phyloP scores from a whole-genome alignment of 768 basidiomycete genomes.

The Pholiota conissans region DNA sequence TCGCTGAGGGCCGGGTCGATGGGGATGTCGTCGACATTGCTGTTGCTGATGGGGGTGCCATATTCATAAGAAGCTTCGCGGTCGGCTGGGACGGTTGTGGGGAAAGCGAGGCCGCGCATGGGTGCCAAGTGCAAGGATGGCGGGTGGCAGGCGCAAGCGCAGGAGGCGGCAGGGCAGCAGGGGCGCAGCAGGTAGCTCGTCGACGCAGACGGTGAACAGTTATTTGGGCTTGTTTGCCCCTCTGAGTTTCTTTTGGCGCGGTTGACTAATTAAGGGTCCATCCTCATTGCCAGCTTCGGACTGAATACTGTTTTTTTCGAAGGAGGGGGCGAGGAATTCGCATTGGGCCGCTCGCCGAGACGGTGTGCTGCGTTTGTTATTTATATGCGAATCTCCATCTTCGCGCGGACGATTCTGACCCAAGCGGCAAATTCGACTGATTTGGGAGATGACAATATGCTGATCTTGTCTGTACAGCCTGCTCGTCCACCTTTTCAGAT shows the following conservation, averaged over 20 bases:
- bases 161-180: neutral
- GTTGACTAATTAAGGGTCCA: slow-evolving; percentile 20
- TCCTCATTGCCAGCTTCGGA: neutral
- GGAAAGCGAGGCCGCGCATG: slow-evolving; percentile 69
- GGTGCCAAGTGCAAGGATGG: too few species aligned
- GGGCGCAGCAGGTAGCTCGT: slow-evolving; percentile 27
- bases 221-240: slow-evolving; percentile 40
- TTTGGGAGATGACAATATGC: neutral
- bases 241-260: slow-evolving; percentile 15
- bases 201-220: slow-evolving; percentile 42
- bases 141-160: neutral
- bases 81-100: slow-evolving; percentile 44
- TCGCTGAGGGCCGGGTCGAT: slow-evolving; percentile 81
- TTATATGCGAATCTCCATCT: neutral
- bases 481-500: too few species aligned
- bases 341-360: neutral
- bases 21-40: slow-evolving; percentile 64
- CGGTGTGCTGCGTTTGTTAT: neutral
- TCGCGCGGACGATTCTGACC: neutral
- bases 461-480: neutral
- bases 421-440: neutral
- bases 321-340: neutral
- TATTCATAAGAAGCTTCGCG: slow-evolving; percentile 60
- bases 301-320: neutral
- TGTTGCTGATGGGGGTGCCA: slow-evolving; percentile 56